Conservation (phyloP, 1,139 yeast genomes). For the Hemisphaericaspora xylanilytica region DNA sequence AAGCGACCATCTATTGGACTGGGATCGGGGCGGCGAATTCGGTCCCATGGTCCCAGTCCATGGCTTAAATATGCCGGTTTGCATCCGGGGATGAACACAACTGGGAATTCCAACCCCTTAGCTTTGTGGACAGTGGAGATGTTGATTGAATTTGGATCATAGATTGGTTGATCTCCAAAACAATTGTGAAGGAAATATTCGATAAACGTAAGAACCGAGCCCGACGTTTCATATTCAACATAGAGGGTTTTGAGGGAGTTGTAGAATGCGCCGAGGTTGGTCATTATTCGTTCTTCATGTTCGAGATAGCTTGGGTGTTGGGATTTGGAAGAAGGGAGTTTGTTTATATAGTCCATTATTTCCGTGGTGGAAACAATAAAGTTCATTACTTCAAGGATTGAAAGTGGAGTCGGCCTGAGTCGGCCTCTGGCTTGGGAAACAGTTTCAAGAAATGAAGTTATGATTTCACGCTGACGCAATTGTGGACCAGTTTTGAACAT, state of each 20-base stretch:
- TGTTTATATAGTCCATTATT: slow-evolving; percentile 23
- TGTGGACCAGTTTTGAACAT: slow-evolving; percentile 5
- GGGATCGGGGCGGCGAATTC: slow-evolving; percentile 1
- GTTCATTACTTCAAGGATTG: slow-evolving; percentile 16
- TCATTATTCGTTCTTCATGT: slow-evolving; percentile 14
- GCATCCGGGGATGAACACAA: slow-evolving; percentile 54
- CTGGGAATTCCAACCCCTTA: slow-evolving; percentile 70
- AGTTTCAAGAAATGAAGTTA: slow-evolving; percentile 1
- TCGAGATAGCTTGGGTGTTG: not conserved
- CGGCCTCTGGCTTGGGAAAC: slow-evolving; percentile 14
- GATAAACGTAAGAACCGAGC: slow-evolving; percentile 20
- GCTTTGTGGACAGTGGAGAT: slow-evolving; percentile 69
- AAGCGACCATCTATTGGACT: slow-evolving; percentile 29
- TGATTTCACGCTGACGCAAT: not conserved
- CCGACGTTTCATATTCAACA: slow-evolving; percentile 15
- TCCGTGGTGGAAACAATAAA: slow-evolving; percentile 21
- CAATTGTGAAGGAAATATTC: slow-evolving; percentile 45
- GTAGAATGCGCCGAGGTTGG: slow-evolving; percentile 26
- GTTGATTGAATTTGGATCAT: slow-evolving; percentile 35
- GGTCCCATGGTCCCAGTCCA: slow-evolving; percentile 6
- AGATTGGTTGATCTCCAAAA: slow-evolving; percentile 38
- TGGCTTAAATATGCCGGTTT: slow-evolving; percentile 13
- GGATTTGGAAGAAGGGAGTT: slow-evolving; percentile 7
- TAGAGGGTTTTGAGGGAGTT: slow-evolving; percentile 24
- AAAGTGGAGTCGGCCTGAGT: slow-evolving; percentile 13